These are phyloP conservation scores for Daedaleopsis sinensis DNA, from an alignment of 768 basidiomycete genomes.

Conservation along the genomic window DNA sequence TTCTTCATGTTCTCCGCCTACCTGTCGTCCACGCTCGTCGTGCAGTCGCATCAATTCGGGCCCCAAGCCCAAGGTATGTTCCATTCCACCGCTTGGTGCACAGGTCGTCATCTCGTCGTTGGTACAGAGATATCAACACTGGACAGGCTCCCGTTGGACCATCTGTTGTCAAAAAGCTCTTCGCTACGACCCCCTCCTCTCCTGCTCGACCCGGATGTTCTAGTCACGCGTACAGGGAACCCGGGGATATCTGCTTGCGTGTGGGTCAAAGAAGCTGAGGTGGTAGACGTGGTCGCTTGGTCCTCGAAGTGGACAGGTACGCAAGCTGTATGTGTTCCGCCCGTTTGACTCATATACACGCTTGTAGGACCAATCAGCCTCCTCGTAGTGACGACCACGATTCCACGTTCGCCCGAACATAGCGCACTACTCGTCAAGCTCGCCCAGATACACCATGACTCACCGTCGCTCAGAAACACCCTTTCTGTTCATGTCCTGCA, in stretches of 20 bases:
- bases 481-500: conserved; percentile 54
- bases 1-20: conserved; percentile 10
- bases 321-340: background rate
- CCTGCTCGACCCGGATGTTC: conserved; percentile 23
- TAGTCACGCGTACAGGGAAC: conserved; percentile 14
- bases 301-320: conserved; percentile 48
- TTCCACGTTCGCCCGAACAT: conserved; percentile 32
- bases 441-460: conserved; percentile 12
- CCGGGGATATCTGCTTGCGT: conserved; percentile 48
- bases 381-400: conserved; percentile 43
- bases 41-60: background rate
- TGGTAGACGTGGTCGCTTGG: conserved; percentile 42
- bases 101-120: background rate
- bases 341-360: background rate
- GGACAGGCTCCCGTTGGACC: conserved; percentile 17
- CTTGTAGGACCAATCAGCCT: conserved; percentile 51
- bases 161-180: conserved; percentile 30
- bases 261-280: conserved; percentile 43
- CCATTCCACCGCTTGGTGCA: background rate
- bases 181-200: conserved; percentile 26
- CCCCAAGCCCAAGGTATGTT: background rate
- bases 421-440: conserved; percentile 25
- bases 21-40: background rate
- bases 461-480: conserved; percentile 16
- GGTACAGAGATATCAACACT: conserved; percentile 9